A percentile compares a stretch with the other conserved stretches of the same genome.
Evolutionary conservation across 1,284 basidiomycete species (phyloP).

Genomic region (Ustilago xerochloae): DNA sequence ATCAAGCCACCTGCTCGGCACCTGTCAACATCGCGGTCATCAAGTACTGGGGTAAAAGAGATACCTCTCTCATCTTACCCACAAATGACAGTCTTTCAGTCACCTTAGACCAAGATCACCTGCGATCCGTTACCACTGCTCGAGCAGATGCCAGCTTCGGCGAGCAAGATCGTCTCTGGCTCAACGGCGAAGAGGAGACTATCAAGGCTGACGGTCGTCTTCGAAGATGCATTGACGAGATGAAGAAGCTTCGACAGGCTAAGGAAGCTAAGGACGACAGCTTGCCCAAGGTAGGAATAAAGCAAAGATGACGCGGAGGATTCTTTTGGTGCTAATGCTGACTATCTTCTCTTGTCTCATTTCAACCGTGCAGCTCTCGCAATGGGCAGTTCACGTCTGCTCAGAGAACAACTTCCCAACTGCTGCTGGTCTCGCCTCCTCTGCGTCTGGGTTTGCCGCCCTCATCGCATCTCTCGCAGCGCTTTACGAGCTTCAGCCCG

Average conservation of each 20-base stretch:
- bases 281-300: slow-evolving; percentile 51
- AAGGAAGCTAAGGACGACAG: slow-evolving; percentile 73
- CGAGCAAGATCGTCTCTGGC: slow-evolving; percentile 81
- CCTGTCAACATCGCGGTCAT: slow-evolving; percentile 97
- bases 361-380: slow-evolving; percentile 39
- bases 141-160: slow-evolving; percentile 82
- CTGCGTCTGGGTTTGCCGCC: slow-evolving; percentile 95
- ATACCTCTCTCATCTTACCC: slow-evolving; percentile 92
- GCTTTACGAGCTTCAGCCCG: slow-evolving; percentile 82
- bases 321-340: not conserved
- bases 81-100: slow-evolving; percentile 98
- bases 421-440: slow-evolving; percentile 95
- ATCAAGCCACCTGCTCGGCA: slow-evolving; percentile 89
- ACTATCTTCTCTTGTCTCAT: not conserved
- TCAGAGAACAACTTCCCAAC: slow-evolving; percentile 99
- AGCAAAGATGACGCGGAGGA: too few relatives aligned
- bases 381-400: slow-evolving; percentile 75
- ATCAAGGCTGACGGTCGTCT: slow-evolving; percentile 85
- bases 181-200: slow-evolving; percentile 89
- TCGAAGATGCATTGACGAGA: slow-evolving; percentile 86
- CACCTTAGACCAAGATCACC: slow-evolving; percentile 94
- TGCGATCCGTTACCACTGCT: slow-evolving; percentile 92
- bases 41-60: slow-evolving; percentile 95
- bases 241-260: slow-evolving; percentile 80
- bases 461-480: slow-evolving; percentile 88